Evolutionary conservation across 2,329 filamentous ascomycete species (phyloP).

Genomic region (Fusarium sp.): DNA sequence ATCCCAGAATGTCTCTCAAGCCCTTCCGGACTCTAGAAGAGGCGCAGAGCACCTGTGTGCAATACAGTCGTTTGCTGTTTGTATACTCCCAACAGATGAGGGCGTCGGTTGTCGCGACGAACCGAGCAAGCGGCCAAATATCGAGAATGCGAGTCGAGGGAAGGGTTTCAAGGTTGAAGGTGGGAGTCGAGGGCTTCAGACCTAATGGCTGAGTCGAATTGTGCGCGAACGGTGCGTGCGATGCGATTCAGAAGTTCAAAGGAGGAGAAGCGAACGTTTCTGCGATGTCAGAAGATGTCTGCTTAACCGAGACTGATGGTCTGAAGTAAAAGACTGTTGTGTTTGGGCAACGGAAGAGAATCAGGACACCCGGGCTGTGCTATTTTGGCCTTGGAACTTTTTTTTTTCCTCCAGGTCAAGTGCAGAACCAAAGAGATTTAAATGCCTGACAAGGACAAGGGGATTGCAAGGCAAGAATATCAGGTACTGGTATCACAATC

Average conservation of each 20-base stretch:
- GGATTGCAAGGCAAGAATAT: constrained; percentile 23
- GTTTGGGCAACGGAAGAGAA: constrained; percentile 30
- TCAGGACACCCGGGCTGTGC: constrained; percentile 4
- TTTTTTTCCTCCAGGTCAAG: not conserved
- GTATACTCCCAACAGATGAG: constrained; percentile 39
- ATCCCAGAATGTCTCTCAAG: constrained; percentile 42
- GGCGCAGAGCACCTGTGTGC: constrained; percentile 42
- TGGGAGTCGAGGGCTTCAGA: constrained; percentile 32
- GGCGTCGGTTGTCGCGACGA: constrained; percentile 28
- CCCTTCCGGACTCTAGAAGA: constrained; percentile 42
- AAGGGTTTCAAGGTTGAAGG: not conserved
- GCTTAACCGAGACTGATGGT: constrained; percentile 27
- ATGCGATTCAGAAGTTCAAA: constrained; percentile 11
- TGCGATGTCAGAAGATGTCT: constrained; percentile 25
- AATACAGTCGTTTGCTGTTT: constrained; percentile 34
- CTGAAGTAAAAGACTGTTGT: constrained; percentile 30
- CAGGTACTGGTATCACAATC: not conserved
- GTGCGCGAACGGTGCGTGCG: constrained; percentile 13
- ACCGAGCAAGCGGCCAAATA: constrained; percentile 25
- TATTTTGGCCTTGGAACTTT: constrained; percentile 7
- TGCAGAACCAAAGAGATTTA: constrained; percentile 10
- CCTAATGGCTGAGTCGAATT: constrained; percentile 15
- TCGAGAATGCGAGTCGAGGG: constrained; percentile 24
- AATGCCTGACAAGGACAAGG: constrained; percentile 23
- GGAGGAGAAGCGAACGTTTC: constrained; percentile 19